Evolutionary conservation across 176 grass and related monocot genomes (phyloP).

Genomic region (Cocos nucifera): DNA sequence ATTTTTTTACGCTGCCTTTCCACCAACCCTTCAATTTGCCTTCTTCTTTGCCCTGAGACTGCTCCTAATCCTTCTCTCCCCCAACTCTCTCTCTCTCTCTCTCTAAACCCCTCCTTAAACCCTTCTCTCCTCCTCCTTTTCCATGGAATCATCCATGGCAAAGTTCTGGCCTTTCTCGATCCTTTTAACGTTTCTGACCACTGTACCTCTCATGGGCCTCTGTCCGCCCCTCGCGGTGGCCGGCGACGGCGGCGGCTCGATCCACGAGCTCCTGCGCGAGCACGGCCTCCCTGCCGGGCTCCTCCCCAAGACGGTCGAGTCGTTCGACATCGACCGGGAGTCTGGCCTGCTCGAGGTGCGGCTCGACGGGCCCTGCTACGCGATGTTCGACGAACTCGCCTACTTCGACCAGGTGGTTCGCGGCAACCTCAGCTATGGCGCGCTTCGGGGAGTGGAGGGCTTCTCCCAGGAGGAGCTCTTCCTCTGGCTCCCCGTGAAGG

Average conservation of each 20-base stretch:
- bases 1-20: constrained; percentile 5
- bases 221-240: constrained; percentile 3
- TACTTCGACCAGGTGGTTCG: constrained; percentile 58
- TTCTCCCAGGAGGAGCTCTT: constrained; percentile 88
- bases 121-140: background rate
- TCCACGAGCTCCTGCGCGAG: constrained; percentile 61
- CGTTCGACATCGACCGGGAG: constrained; percentile 37
- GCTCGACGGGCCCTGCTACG: constrained; percentile 62
- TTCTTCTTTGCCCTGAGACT: constrained; percentile 20
- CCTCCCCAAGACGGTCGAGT: constrained; percentile 47
- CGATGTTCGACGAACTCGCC: constrained; percentile 46
- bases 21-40: constrained; percentile 3
- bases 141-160: constrained; percentile 27
- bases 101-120: constrained; percentile 4
- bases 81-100: background rate
- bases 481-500: constrained; percentile 92
- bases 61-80: background rate
- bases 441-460: constrained; percentile 55
- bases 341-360: constrained; percentile 56
- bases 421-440: constrained; percentile 79
- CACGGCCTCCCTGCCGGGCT: constrained; percentile 71
- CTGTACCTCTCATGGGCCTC: constrained; percentile 8
- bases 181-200: constrained; percentile 1
- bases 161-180: constrained; percentile 16
- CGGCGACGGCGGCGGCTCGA: constrained; percentile 12